Conservation (phyloP, 192 early-diverging fungal species). For the Podila clonocystis region DNA sequence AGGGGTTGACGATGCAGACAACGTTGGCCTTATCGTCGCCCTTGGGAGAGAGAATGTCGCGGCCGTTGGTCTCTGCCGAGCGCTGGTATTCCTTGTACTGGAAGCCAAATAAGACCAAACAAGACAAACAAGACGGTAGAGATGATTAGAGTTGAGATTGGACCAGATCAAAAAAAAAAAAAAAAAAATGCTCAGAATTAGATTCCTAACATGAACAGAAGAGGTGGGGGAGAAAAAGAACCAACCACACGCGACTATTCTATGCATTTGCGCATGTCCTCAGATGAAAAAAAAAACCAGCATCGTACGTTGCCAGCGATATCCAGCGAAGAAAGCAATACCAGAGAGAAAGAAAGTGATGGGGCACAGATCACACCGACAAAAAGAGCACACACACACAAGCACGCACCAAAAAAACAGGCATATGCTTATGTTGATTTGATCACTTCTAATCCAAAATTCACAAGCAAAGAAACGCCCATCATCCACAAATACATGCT, state of each 20-base stretch:
- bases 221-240: conserved; percentile 4
- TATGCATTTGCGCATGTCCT: not conserved
- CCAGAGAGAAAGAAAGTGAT: not conserved
- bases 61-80: conserved; percentile 80
- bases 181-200: not conserved
- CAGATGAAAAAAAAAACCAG: conserved; percentile 1
- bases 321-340: not conserved
- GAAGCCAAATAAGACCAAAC: not conserved
- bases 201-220: not conserved
- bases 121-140: not conserved
- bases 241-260: too few relatives aligned
- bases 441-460: not conserved
- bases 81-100: conserved; percentile 94
- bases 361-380: conserved; percentile 11
- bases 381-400: too few relatives aligned
- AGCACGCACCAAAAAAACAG: too few relatives aligned
- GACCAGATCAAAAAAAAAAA: not conserved
- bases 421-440: too few relatives aligned
- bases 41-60: conserved; percentile 68
- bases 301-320: not conserved
- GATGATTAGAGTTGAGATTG: not conserved
- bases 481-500: not conserved
- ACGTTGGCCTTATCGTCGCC: conserved; percentile 71
- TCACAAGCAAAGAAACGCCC: not conserved
- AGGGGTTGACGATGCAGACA: conserved; percentile 90